Evolutionary conservation across 2,329 filamentous ascomycete genomes (phyloP).

Genomic region (Calonectria fujianensis): DNA sequence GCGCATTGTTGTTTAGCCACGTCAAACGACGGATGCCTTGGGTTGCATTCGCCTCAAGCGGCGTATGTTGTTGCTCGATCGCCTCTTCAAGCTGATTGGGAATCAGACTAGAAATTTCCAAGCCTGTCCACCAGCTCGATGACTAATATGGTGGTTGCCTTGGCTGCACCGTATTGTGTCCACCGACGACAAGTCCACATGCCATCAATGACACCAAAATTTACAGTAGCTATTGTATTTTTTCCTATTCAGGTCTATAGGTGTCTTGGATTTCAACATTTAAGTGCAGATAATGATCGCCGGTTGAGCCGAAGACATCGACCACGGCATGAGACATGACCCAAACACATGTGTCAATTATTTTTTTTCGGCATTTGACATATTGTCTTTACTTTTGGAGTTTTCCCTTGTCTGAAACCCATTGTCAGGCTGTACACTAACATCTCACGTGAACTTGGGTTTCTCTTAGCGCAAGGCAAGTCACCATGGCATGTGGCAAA

Average conservation of each 20-base stretch:
- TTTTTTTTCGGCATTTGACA: neutral
- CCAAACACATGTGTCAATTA: conserved; percentile 14
- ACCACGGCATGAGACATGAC: conserved; percentile 5
- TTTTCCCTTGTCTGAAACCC: neutral
- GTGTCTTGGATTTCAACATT: conserved; percentile 10
- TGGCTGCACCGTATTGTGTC: neutral
- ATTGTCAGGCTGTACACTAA: neutral
- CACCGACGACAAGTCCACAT: neutral
- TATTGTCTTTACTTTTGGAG: neutral
- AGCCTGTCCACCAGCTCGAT: conserved; percentile 34
- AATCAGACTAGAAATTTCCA: conserved; percentile 54
- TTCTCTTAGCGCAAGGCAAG: neutral
- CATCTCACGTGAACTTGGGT: neutral
- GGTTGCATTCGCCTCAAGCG: conserved; percentile 37
- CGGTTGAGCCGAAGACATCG: conserved; percentile 5
- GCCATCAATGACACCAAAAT: neutral
- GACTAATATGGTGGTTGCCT: conserved; percentile 47
- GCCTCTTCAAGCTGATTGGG: conserved; percentile 29
- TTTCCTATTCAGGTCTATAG: neutral
- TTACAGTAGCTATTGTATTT: neutral
- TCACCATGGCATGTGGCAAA: neutral
- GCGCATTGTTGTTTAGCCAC: conserved; percentile 42
- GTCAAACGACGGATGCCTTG: conserved; percentile 54
- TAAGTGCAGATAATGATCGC: neutral
- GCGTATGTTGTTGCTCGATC: conserved; percentile 38